phyloP scores from a whole-genome alignment of 1,139 yeast genomes.

The Debaryomyces fabryi region DNA sequence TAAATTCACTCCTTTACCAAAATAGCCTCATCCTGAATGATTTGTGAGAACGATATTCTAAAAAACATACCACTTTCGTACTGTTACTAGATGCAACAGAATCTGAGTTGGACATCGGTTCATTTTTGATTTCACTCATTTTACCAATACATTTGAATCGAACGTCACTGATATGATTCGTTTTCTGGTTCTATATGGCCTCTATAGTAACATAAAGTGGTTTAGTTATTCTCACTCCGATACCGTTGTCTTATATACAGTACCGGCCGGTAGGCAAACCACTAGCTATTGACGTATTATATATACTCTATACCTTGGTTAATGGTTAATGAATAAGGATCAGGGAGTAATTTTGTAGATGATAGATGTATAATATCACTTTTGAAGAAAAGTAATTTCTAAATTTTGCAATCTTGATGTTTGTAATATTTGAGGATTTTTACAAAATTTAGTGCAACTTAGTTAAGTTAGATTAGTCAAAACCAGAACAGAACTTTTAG shows the following conservation, averaged over 20 bases:
- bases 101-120: background rate
- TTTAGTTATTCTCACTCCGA: slow-evolving; percentile 8
- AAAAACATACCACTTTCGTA: slow-evolving; percentile 14
- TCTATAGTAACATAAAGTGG: background rate
- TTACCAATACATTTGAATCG: background rate
- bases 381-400: background rate
- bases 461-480: too few relatives aligned
- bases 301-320: background rate
- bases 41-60: background rate
- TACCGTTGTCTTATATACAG: slow-evolving; percentile 6
- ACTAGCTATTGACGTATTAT: background rate
- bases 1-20: slow-evolving; percentile 1
- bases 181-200: background rate
- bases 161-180: background rate
- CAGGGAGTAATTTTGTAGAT: too few relatives aligned
- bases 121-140: slow-evolving; percentile 6
- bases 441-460: background rate
- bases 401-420: background rate
- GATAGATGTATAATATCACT: too few relatives aligned
- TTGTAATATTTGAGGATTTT: background rate
- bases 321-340: background rate
- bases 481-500: too few relatives aligned
- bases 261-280: background rate
- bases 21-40: background rate
- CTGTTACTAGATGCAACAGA: background rate